Evolutionary conservation across 768 basidiomycete genomes (phyloP).

Genomic region (Mycena epipterygia): DNA sequence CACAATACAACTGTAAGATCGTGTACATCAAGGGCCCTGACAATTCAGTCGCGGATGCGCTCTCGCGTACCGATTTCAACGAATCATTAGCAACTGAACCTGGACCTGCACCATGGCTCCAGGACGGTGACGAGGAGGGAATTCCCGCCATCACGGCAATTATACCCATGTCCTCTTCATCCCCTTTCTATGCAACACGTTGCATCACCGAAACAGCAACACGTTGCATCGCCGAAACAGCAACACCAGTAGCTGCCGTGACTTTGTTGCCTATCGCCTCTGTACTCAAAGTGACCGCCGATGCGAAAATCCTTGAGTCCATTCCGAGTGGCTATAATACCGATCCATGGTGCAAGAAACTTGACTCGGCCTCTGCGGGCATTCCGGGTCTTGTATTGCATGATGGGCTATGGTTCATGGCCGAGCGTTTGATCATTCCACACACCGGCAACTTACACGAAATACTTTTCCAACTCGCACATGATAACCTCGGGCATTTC

Average conservation of each 20-base stretch:
- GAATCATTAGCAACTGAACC: not conserved
- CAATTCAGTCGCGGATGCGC: not conserved
- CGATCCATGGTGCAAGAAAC: not conserved
- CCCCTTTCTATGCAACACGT: not conserved
- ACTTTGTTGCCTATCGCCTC: not conserved
- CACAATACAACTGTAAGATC: conserved; percentile 47
- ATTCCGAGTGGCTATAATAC: too few species aligned
- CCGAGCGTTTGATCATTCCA: not conserved
- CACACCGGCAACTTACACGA: not conserved
- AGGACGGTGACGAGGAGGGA: not conserved
- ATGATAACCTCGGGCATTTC: too few species aligned
- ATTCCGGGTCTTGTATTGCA: not conserved
- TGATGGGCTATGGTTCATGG: not conserved
- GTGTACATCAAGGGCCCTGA: not conserved
- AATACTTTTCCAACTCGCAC: not conserved
- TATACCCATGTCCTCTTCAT: not conserved
- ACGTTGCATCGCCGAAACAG: not conserved
- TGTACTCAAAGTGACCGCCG: too few species aligned
- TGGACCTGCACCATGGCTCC: not conserved
- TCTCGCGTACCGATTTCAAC: not conserved
- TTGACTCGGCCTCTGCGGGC: not conserved
- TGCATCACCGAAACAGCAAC: not conserved
- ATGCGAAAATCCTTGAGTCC: too few species aligned
- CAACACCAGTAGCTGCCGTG: too few species aligned
- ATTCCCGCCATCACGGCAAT: not conserved